Conservation (phyloP, 306 rosid genomes). For the Corylus americana region DNA sequence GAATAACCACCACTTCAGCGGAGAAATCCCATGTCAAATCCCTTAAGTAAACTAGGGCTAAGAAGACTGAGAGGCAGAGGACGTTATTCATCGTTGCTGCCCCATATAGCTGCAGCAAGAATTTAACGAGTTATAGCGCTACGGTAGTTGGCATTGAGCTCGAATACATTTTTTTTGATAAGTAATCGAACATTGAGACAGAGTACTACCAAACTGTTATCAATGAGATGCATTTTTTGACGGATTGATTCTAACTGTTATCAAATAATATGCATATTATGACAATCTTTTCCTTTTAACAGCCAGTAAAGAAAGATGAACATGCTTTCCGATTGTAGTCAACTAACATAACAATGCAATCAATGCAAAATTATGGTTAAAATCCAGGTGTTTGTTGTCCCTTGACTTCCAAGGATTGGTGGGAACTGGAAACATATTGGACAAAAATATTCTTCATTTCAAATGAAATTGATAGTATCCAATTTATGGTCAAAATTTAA, state of each 20-base stretch:
- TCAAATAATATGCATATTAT: no score
- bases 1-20: constrained; percentile 81
- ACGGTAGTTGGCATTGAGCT: not conserved
- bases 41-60: constrained; percentile 76
- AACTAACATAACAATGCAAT: not conserved
- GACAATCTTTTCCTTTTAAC: no score
- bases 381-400: not conserved
- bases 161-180: no score
- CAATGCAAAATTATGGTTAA: not conserved
- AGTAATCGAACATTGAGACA: no score
- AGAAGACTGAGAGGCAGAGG: constrained; percentile 88
- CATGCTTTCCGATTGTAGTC: no score
- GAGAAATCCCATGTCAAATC: constrained; percentile 95
- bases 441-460: no score
- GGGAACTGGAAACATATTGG: not conserved
- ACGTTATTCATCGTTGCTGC: constrained; percentile 93
- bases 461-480: no score
- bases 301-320: no score
- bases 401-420: not conserved
- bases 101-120: constrained; percentile 74
- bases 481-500: no score
- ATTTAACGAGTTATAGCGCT: not conserved
- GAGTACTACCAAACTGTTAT: no score
- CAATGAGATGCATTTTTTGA: not conserved
- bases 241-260: not conserved